A percentile compares a stretch with the other conserved stretches of the same genome.
These are phyloP conservation scores for Leccinum subrobustum DNA, from an alignment of 1,284 basidiomycete species.

Conservation along the genomic window DNA sequence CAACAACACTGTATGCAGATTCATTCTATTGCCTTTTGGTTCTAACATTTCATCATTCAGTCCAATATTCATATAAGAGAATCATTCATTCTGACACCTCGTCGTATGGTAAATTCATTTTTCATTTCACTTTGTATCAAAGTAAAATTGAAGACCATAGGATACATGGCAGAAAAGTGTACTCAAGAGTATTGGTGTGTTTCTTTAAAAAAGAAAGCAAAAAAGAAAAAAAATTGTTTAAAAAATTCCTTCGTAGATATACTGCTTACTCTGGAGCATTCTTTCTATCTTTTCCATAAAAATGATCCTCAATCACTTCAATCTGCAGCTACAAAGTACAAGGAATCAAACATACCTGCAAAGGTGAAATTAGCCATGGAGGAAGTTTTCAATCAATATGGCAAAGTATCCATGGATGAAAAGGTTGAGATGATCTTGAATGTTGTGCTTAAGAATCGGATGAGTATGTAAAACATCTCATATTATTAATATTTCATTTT, in stretches of 20 bases:
- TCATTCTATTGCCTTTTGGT: neutral
- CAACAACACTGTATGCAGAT: neutral
- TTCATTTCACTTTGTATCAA: neutral
- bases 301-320: neutral
- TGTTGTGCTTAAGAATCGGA: neutral
- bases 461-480: neutral
- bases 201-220: too few species aligned
- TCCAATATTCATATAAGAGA: neutral
- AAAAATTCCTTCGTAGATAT: neutral
- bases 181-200: neutral
- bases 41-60: neutral
- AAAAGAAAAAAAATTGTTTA: too few species aligned
- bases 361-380: neutral
- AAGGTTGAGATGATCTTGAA: neutral
- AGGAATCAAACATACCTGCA: neutral
- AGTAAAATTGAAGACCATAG: neutral
- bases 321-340: neutral
- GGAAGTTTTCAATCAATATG: neutral
- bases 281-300: neutral
- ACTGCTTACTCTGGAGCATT: neutral
- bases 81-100: neutral
- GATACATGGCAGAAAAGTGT: neutral
- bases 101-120: neutral
- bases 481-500: neutral
- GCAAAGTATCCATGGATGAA: neutral